phyloP scores from a whole-genome alignment of 805 yeast genomes.

The Kuraishia ogatae region DNA sequence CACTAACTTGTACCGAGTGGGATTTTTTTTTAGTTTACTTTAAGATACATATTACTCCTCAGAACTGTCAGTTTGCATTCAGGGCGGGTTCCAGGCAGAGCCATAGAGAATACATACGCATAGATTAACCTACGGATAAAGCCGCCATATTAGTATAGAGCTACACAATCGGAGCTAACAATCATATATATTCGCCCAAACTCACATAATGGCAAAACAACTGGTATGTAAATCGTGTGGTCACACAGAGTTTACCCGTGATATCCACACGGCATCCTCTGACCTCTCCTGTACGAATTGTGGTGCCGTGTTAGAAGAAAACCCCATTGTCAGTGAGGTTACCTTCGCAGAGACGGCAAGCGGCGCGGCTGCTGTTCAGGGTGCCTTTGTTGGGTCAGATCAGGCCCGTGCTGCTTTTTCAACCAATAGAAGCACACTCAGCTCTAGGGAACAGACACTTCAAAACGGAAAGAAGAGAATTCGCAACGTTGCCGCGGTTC shows the following conservation, averaged over 20 bases:
- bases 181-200: not conserved
- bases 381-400: conserved; percentile 85
- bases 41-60: no score
- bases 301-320: conserved; percentile 85
- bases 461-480: conserved; percentile 77
- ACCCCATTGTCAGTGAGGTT: conserved; percentile 92
- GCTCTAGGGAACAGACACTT: conserved; percentile 83
- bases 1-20: no score
- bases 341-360: conserved; percentile 86
- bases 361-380: conserved; percentile 96
- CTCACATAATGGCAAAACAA: not conserved
- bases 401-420: conserved; percentile 70
- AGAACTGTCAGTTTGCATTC: no score
- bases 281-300: conserved; percentile 76
- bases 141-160: no score
- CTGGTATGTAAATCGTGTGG: conserved; percentile 28
- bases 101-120: no score
- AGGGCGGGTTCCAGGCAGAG: no score
- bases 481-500: conserved; percentile 68
- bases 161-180: no score
- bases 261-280: conserved; percentile 50
- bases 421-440: conserved; percentile 61
- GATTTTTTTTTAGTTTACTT: no score
- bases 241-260: conserved; percentile 42
- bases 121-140: no score